Evolutionary conservation across 2,329 filamentous ascomycete genomes (phyloP), one percentile per base, ranked within the genome.

Genomic region (Aureobasidium sp.): DNA sequence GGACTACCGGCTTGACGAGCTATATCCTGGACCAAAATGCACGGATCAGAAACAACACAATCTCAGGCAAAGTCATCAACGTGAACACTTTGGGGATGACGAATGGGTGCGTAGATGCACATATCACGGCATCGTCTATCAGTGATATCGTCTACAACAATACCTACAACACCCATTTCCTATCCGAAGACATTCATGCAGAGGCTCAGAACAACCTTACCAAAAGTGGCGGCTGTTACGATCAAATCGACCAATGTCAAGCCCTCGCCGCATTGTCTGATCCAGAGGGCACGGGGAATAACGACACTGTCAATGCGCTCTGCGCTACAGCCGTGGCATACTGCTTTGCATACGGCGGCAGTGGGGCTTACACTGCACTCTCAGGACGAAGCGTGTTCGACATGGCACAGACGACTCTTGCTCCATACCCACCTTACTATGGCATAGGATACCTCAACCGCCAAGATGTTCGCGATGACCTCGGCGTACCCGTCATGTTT

Each of bases 1-100:
- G 87, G 68, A 87, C 84, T 0, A 85, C 86, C 1, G 76, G 81
- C 4, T 87, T 87, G 66, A 83, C 84, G 15, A 68, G 74, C 8
- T 74, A 77, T 62, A 81, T 81, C 61, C 77, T 86, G 67, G 69
- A 81, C 59, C 85, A 89, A 72, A 90, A 90, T 66, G 71, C 75
- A 9, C 77, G 76, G 56, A 80, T 82, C 26, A 69, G 73, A 17
- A 79, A 71, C 2, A 79, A 81, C 10, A 71, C 69, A 0, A 61
- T 78, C 5, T 69, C 72, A 17, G 74, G 72, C 12, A 64, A 72
- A 36, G 69, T 69, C n/a, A 71, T 78, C 57, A 76, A 79, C 44
- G 73, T 85, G 15, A 75, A 81, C 9, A 79, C 82, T 0, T 73
- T 85, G 7, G 79, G 81, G 15, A 78, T 85, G 64, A 81, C 83